phyloP scores from a whole-genome alignment of 139 green algal genomes.

The Trebouxia sp. region DNA sequence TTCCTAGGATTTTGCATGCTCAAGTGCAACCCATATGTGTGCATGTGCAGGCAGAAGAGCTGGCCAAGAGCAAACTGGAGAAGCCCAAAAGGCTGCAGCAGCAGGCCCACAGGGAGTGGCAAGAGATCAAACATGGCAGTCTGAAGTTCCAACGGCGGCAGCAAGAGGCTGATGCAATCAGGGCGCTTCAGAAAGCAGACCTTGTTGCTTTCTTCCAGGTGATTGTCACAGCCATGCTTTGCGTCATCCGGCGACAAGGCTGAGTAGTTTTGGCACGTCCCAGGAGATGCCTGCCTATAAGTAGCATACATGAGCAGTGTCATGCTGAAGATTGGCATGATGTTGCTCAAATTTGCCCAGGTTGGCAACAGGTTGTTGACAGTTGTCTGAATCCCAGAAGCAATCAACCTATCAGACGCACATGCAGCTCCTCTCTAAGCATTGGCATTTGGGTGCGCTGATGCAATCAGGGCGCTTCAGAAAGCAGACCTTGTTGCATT shows the following conservation, averaged over 20 bases:
- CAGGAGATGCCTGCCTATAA: too few species aligned
- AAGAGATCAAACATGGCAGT: conserved; percentile 56
- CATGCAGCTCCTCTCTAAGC: too few species aligned
- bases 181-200: conserved; percentile 52
- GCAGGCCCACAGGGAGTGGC: conserved; percentile 49
- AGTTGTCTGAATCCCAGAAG: too few species aligned
- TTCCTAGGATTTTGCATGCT: background rate
- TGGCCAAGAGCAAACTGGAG: conserved; percentile 81
- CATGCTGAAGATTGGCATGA: too few species aligned
- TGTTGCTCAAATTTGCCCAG: too few species aligned
- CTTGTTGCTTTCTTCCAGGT: conserved; percentile 59
- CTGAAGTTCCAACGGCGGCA: conserved; percentile 53
- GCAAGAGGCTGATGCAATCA: conserved; percentile 65
- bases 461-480: conserved; percentile 53
- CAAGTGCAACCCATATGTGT: background rate
- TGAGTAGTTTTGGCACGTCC: too few species aligned
- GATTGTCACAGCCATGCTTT: too few species aligned
- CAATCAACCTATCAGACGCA: too few species aligned
- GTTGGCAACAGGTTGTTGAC: too few species aligned
- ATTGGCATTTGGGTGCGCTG: too few species aligned
- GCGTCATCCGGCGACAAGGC: too few species aligned
- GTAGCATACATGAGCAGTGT: too few species aligned
- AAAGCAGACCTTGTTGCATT: conserved; percentile 64
- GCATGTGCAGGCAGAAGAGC: conserved; percentile 62
- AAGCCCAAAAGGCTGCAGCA: conserved; percentile 73